A percentile compares a stretch with the other conserved stretches of the same genome.
phyloP scores from a whole-genome alignment of 768 basidiomycete genomes.

The Candolleomyces aberdarensis region DNA sequence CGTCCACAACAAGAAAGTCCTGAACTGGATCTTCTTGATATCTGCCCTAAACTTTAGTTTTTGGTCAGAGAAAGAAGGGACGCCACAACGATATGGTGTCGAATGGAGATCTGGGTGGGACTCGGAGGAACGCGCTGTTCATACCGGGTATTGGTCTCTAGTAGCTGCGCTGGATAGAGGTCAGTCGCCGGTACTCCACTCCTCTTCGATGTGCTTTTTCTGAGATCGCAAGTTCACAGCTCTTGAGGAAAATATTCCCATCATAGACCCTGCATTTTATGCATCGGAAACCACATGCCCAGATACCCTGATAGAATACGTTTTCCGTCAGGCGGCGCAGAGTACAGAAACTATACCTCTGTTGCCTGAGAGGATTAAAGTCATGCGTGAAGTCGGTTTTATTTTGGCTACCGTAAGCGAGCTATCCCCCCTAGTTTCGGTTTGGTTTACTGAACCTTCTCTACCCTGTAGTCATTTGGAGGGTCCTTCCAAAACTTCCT shows the following conservation, averaged over 20 bases:
- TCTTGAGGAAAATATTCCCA: slow-evolving; percentile 70
- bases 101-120: slow-evolving; percentile 74
- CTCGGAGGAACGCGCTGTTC: slow-evolving; percentile 44
- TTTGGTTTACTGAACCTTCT: neutral
- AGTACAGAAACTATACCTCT: slow-evolving; percentile 69
- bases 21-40: slow-evolving; percentile 89
- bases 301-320: slow-evolving; percentile 60
- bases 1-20: slow-evolving; percentile 51
- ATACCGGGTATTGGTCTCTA: slow-evolving; percentile 87
- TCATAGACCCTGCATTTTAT: slow-evolving; percentile 79
- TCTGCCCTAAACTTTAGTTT: slow-evolving; percentile 86
- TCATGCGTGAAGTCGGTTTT: slow-evolving; percentile 76
- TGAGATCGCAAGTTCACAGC: slow-evolving; percentile 39
- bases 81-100: slow-evolving; percentile 65
- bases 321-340: slow-evolving; percentile 61
- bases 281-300: slow-evolving; percentile 67
- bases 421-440: neutral
- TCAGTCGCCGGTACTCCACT: slow-evolving; percentile 23
- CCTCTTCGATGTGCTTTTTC: neutral
- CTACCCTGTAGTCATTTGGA: slow-evolving; percentile 48
- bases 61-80: slow-evolving; percentile 74
- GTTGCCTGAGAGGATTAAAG: slow-evolving; percentile 61
- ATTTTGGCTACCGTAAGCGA: slow-evolving; percentile 64
- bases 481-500: slow-evolving; percentile 73
- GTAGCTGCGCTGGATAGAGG: slow-evolving; percentile 84